Conservation (phyloP, 192 early-diverging fungal genomes). For the Coemansia guatemalensis region DNA sequence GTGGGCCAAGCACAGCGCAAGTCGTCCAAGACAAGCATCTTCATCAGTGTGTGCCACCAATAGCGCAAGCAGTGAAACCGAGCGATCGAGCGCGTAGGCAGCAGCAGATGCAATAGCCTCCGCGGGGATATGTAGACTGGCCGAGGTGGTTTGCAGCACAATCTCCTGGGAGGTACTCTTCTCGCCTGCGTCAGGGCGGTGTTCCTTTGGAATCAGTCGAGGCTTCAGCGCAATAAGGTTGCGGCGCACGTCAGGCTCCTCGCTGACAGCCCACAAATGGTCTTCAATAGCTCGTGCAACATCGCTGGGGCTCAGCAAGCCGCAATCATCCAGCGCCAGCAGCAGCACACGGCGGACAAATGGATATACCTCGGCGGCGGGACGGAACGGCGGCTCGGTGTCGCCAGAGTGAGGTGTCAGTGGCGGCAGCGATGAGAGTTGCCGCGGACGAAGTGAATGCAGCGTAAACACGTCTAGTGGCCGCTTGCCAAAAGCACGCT, state of each 20-base stretch:
- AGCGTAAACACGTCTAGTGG: slow-evolving; percentile 42
- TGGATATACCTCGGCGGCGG: slow-evolving; percentile 37
- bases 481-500: slow-evolving; percentile 21
- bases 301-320: background rate
- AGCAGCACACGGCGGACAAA: slow-evolving; percentile 18
- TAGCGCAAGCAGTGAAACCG: slow-evolving; percentile 25
- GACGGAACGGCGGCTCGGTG: slow-evolving; percentile 25
- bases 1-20: slow-evolving; percentile 20
- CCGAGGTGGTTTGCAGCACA: slow-evolving; percentile 33
- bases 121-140: slow-evolving; percentile 20
- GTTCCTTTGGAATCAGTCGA: slow-evolving; percentile 41
- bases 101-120: slow-evolving; percentile 31
- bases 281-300: slow-evolving; percentile 14
- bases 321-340: slow-evolving; percentile 12
- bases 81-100: slow-evolving; percentile 43
- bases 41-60: slow-evolving; percentile 5
- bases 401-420: slow-evolving; percentile 9
- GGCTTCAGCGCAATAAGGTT: slow-evolving; percentile 45
- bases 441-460: slow-evolving; percentile 34
- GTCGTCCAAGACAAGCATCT: background rate
- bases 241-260: slow-evolving; percentile 42
- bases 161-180: slow-evolving; percentile 14
- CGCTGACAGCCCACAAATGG: slow-evolving; percentile 34
- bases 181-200: slow-evolving; percentile 22
- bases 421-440: slow-evolving; percentile 10